phyloP scores from a whole-genome alignment of 768 basidiomycete species.

The Macrolepiota dolichaula region DNA sequence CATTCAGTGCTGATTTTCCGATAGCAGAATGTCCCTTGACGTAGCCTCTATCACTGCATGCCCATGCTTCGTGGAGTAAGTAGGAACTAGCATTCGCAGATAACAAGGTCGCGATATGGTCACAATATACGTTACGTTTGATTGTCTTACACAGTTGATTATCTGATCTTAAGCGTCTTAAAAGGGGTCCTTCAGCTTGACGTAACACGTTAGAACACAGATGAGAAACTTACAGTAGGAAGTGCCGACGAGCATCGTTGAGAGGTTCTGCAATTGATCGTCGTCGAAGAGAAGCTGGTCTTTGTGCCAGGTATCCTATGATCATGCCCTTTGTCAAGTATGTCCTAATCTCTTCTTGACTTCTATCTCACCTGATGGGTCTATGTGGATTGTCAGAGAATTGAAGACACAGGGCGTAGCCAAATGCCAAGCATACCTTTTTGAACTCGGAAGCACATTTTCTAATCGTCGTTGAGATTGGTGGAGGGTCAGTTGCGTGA shows the following conservation, averaged over 20 bases:
- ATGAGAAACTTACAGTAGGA: slow-evolving; percentile 66
- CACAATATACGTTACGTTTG: neutral
- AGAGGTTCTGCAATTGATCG: slow-evolving; percentile 83
- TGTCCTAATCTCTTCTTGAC: neutral
- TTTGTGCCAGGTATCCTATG: slow-evolving; percentile 87
- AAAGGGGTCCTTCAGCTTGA: slow-evolving; percentile 6
- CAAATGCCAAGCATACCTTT: slow-evolving; percentile 46
- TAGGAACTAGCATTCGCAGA: neutral
- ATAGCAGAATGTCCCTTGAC: slow-evolving; percentile 4
- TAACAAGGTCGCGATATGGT: neutral
- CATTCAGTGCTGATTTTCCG: neutral
- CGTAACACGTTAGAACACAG: neutral
- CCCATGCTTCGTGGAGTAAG: neutral
- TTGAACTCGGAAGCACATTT: slow-evolving; percentile 84
- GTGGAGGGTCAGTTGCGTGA: slow-evolving; percentile 83
- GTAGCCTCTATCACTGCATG: neutral
- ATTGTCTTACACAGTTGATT: slow-evolving; percentile 1
- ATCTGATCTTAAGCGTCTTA: slow-evolving; percentile 13
- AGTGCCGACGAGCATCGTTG: slow-evolving; percentile 86
- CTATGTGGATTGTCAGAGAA: slow-evolving; percentile 27
- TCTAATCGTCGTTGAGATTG: slow-evolving; percentile 87
- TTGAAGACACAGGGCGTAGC: slow-evolving; percentile 10
- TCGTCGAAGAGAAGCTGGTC: slow-evolving; percentile 86
- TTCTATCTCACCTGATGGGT: slow-evolving; percentile 56
- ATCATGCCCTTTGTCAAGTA: neutral